These are phyloP conservation scores for Cyclotella atomus DNA, from an alignment of 108 stramenopile species.

Conservation along the genomic window DNA sequence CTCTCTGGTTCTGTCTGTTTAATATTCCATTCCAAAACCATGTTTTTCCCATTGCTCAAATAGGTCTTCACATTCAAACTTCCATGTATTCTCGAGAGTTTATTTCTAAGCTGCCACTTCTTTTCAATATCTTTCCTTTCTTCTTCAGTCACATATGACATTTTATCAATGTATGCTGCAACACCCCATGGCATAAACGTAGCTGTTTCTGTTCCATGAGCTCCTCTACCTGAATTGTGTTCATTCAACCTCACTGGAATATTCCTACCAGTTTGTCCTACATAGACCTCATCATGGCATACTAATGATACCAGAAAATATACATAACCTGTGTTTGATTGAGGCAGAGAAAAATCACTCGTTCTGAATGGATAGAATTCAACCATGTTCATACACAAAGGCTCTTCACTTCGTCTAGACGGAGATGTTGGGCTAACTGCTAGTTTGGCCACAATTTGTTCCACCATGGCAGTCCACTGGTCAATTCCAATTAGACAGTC, in stretches of 20 bases:
- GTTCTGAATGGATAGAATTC: not conserved
- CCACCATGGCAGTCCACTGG: slow-evolving; percentile 4
- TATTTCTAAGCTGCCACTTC: not conserved
- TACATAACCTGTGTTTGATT: not conserved
- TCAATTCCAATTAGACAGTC: not conserved
- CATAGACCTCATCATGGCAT: not conserved
- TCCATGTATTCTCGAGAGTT: too few relatives aligned
- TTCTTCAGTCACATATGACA: not conserved
- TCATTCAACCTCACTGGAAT: not conserved
- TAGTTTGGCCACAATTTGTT: not conserved
- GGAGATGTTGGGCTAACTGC: not conserved
- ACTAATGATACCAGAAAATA: not conserved
- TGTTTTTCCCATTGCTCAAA: too few relatives aligned
- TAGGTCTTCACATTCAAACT: too few relatives aligned
- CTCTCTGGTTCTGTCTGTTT: too few relatives aligned
- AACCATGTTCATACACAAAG: too few relatives aligned
- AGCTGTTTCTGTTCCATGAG: not conserved
- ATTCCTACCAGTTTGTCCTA: not conserved
- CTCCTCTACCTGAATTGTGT: not conserved
- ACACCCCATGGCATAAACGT: not conserved
- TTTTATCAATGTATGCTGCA: not conserved
- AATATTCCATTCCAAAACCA: too few relatives aligned
- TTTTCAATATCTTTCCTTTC: not conserved
- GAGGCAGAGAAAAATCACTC: not conserved
- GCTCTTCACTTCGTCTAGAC: too few relatives aligned